Conservation (phyloP, 164 flowering plant species). For the Vitis vinifera region ASM3070453v1 NC_081822.1:10772501-10773000, state of each 20-base stretch:
- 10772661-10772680: constrained; percentile 69
- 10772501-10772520: constrained; percentile 68
- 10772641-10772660: constrained; percentile 38
- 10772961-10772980: not conserved
- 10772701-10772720: constrained; percentile 43
- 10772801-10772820: not conserved
- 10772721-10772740: constrained; percentile 23
- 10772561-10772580: constrained; percentile 62
- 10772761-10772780: not conserved
- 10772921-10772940: not conserved
- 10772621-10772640: constrained; percentile 69
- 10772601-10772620: constrained; percentile 51
- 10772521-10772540: constrained; percentile 65
- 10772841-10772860: not conserved
- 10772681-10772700: constrained; percentile 38
- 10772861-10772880: not conserved
- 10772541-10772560: constrained; percentile 68
- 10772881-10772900: not conserved
- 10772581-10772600: constrained; percentile 58
- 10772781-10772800: not conserved
- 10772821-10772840: not conserved
- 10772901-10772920: not conserved
- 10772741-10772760: constrained; percentile 5
- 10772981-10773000: too few species aligned
- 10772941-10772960: not conserved